Percentiles rank a stretch among this genome's conserved stretches.
Evolutionary conservation across 768 basidiomycete species (phyloP).

Genomic region (Rhizopogon sp.): DNA sequence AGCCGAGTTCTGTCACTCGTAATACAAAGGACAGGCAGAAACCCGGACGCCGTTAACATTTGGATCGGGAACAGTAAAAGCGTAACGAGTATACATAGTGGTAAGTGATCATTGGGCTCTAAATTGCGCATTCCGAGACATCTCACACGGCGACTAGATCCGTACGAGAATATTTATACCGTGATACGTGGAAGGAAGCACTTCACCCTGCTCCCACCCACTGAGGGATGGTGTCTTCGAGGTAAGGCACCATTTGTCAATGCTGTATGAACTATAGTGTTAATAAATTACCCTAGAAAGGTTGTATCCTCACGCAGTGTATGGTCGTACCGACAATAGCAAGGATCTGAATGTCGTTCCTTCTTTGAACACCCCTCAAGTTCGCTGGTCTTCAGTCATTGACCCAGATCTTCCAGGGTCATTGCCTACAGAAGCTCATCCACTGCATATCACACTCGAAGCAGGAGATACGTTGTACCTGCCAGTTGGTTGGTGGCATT

Average conservation of each 20-base stretch:
- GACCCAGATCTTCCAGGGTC: slow-evolving; percentile 48
- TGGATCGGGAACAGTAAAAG: slow-evolving; percentile 85
- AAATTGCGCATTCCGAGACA: background rate
- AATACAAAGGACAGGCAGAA: slow-evolving; percentile 34
- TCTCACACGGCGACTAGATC: slow-evolving; percentile 41
- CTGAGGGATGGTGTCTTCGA: slow-evolving; percentile 79
- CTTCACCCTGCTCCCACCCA: slow-evolving; percentile 83
- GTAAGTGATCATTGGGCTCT: slow-evolving; percentile 33
- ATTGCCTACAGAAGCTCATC: slow-evolving; percentile 50
- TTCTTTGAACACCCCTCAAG: slow-evolving; percentile 31
- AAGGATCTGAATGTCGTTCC: slow-evolving; percentile 25
- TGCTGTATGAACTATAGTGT: slow-evolving; percentile 6
- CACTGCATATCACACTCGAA: slow-evolving; percentile 59
- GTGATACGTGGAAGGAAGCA: slow-evolving; percentile 82
- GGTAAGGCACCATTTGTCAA: slow-evolving; percentile 41
- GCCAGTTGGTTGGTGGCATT: slow-evolving; percentile 94
- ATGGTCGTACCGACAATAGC: slow-evolving; percentile 33
- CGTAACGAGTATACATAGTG: slow-evolving; percentile 82
- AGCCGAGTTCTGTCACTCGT: background rate
- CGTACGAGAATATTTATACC: slow-evolving; percentile 92
- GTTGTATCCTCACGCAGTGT: slow-evolving; percentile 63
- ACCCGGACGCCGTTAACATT: slow-evolving; percentile 87
- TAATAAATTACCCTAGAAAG: slow-evolving; percentile 36
- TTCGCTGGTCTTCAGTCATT: slow-evolving; percentile 81
- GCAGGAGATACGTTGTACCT: slow-evolving; percentile 83